phyloP scores from a whole-genome alignment of 2,329 filamentous ascomycete genomes.

The Metarhizium robertsii region DNA sequence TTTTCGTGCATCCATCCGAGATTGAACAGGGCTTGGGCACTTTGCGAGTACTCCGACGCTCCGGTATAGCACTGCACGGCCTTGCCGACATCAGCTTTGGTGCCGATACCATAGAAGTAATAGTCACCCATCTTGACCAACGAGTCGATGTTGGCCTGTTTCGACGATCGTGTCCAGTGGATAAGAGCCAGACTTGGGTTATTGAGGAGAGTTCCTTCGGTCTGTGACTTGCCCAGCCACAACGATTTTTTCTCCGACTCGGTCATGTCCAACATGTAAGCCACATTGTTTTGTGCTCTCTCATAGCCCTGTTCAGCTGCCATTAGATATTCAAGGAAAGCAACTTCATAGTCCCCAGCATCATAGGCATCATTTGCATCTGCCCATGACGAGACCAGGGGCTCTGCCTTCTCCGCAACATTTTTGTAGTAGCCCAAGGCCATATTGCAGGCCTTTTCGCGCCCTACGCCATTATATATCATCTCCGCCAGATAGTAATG shows the following conservation, averaged over 20 bases:
- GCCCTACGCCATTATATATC: constrained; percentile 68
- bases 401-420: constrained; percentile 65
- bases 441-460: constrained; percentile 67
- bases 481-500: constrained; percentile 90
- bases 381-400: constrained; percentile 65
- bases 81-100: constrained; percentile 64
- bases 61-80: constrained; percentile 89
- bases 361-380: constrained; percentile 81
- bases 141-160: constrained; percentile 87
- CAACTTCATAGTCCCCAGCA: constrained; percentile 67
- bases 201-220: constrained; percentile 31
- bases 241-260: constrained; percentile 37
- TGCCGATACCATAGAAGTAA: constrained; percentile 76
- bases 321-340: constrained; percentile 73
- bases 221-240: constrained; percentile 36
- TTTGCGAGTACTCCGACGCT: constrained; percentile 83
- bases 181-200: constrained; percentile 63
- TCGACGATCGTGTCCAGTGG: constrained; percentile 91
- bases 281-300: constrained; percentile 80
- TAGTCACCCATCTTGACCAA: constrained; percentile 98
- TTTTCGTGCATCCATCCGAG: constrained; percentile 99
- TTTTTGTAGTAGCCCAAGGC: constrained; percentile 77
- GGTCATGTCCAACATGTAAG: constrained; percentile 71
- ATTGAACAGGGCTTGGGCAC: constrained; percentile 93
- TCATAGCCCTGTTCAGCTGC: constrained; percentile 92